These are phyloP conservation scores for Capsella bursapastoris DNA, from an alignment of 345 rosid genomes.

Conservation along the genomic window DNA sequence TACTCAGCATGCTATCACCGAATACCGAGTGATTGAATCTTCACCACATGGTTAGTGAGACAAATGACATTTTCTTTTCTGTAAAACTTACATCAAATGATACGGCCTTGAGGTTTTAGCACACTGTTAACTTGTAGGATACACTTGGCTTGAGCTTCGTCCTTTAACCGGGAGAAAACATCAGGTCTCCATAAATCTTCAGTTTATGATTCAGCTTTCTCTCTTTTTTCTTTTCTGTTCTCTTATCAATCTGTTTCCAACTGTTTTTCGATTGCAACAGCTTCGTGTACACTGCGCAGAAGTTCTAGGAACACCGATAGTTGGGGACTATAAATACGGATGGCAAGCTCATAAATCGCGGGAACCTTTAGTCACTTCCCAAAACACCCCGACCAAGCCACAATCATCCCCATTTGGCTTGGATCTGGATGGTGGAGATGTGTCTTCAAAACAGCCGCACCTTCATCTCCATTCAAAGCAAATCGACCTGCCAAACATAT, in stretches of 20 bases:
- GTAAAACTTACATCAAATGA: not conserved
- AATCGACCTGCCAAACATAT: constrained; percentile 71
- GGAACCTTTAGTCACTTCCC: constrained; percentile 31
- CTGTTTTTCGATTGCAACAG: constrained; percentile 48
- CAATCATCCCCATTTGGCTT: constrained; percentile 63
- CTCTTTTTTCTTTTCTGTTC: constrained; percentile 4
- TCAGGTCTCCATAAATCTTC: constrained; percentile 58
- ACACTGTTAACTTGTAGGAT: constrained; percentile 57
- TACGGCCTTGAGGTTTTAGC: constrained; percentile 1
- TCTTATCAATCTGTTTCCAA: not conserved
- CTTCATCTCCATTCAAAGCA: constrained; percentile 93
- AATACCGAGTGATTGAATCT: constrained; percentile 72
- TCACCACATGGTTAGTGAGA: constrained; percentile 64
- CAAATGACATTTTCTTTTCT: not conserved
- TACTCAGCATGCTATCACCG: constrained; percentile 83
- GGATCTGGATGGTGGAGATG: constrained; percentile 73
- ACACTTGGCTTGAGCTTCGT: constrained; percentile 83
- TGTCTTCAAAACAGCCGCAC: constrained; percentile 66
- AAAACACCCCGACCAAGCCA: constrained; percentile 31
- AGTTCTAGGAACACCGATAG: constrained; percentile 87
- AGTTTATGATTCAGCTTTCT: constrained; percentile 3
- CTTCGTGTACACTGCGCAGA: constrained; percentile 98
- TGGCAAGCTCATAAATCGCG: constrained; percentile 77
- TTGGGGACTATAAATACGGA: constrained; percentile 91
- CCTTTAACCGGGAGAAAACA: constrained; percentile 98